Conservation (phyloP, 2,329 filamentous ascomycete species). For the Eutypa lata region DNA sequence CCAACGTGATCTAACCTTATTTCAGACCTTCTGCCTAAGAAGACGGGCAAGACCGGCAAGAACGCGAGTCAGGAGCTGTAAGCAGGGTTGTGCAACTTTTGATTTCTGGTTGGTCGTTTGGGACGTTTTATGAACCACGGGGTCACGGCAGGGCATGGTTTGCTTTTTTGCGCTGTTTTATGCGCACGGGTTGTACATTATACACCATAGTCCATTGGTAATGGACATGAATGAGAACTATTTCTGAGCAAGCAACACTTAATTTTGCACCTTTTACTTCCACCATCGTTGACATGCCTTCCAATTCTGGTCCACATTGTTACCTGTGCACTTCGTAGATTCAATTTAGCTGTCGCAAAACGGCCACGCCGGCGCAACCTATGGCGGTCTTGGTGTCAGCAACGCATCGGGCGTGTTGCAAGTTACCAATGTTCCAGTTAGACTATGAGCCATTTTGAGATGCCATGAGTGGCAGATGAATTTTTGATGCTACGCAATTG, state of each 20-base stretch:
- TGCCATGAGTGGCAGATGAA: no score
- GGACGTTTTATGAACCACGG: slow-evolving; percentile 75
- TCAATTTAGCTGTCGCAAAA: no score
- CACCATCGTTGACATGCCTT: no score
- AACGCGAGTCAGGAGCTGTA: slow-evolving; percentile 92
- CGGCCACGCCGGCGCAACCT: no score
- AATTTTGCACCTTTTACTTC: not conserved
- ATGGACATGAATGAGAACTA: slow-evolving; percentile 63
- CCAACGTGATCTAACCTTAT: slow-evolving; percentile 34
- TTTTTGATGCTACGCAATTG: no score
- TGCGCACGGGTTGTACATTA: slow-evolving; percentile 66
- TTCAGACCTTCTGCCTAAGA: slow-evolving; percentile 96
- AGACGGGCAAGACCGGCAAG: slow-evolving; percentile 94
- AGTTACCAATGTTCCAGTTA: not conserved
- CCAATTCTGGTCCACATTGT: no score
- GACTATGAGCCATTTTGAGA: not conserved
- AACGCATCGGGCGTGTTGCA: not conserved
- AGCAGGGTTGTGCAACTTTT: slow-evolving; percentile 48
- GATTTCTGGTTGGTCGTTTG: slow-evolving; percentile 62
- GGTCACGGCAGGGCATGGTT: slow-evolving; percentile 75
- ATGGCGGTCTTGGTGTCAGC: no score
- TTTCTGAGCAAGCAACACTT: slow-evolving; percentile 38
- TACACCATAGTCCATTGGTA: slow-evolving; percentile 54
- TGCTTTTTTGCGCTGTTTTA: slow-evolving; percentile 47
- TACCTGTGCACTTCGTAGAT: no score